phyloP scores from a whole-genome alignment of 345 rosid genomes.

The Eucalyptus microcorys region DNA sequence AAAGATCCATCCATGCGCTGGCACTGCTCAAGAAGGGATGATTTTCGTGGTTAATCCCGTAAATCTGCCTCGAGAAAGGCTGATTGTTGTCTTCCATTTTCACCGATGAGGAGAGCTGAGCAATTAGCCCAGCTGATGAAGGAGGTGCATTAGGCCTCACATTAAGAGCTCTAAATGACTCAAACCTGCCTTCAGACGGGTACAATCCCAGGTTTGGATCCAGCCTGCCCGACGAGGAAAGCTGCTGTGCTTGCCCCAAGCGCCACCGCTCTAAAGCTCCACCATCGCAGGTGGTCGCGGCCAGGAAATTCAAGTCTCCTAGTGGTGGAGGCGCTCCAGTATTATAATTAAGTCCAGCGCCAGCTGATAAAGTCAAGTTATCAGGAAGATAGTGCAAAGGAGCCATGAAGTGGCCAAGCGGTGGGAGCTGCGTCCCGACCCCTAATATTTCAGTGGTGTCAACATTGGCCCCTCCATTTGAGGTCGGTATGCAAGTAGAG shows the following conservation, averaged over 20 bases:
- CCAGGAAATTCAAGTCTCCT: slow-evolving; percentile 27
- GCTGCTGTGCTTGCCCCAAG: slow-evolving; percentile 31
- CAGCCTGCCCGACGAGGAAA: slow-evolving; percentile 33
- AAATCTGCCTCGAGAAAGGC: slow-evolving; percentile 42
- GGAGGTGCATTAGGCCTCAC: slow-evolving; percentile 21
- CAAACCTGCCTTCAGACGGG: slow-evolving; percentile 35
- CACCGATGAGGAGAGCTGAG: slow-evolving; percentile 31
- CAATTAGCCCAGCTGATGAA: not conserved
- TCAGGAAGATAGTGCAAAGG: slow-evolving; percentile 36
- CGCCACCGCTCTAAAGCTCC: slow-evolving; percentile 40
- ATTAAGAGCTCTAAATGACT: slow-evolving; percentile 7
- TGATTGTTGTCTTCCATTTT: slow-evolving; percentile 47
- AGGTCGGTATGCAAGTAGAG: slow-evolving; percentile 21
- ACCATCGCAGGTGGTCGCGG: not conserved
- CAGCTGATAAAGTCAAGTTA: slow-evolving; percentile 4
- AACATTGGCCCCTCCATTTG: slow-evolving; percentile 4
- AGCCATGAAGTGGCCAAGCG: slow-evolving; percentile 29
- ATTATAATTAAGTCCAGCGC: slow-evolving; percentile 31
- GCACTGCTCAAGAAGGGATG: slow-evolving; percentile 22
- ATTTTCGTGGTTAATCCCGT: slow-evolving; percentile 26
- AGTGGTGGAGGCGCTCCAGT: slow-evolving; percentile 12
- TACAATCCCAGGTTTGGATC: slow-evolving; percentile 13
- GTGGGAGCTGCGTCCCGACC: slow-evolving; percentile 26
- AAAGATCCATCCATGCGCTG: slow-evolving; percentile 44
- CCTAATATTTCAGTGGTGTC: slow-evolving; percentile 19